These are phyloP conservation scores for Oemleria cerasiformis DNA, from an alignment of 306 rosid genomes.

Conservation along the genomic window DNA sequence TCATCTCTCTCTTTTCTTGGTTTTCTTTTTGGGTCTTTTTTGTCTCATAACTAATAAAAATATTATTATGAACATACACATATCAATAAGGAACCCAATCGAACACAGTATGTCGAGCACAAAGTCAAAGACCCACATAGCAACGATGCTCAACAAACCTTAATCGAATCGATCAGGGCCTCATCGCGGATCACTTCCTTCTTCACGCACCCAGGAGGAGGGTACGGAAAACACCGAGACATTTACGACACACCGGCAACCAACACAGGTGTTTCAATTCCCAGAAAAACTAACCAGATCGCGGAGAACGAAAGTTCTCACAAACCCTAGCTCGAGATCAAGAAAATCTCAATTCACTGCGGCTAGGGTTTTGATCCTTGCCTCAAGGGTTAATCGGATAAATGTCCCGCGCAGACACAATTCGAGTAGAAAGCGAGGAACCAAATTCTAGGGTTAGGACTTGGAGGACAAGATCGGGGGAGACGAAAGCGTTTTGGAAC, in stretches of 20 bases:
- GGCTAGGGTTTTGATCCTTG: slow-evolving; percentile 16
- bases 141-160: slow-evolving; percentile 35
- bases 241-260: not conserved
- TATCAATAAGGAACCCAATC: slow-evolving; percentile 16
- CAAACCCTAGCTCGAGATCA: slow-evolving; percentile 20
- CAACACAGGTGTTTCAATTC: not conserved
- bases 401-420: slow-evolving; percentile 12
- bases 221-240: slow-evolving; percentile 41
- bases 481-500: not conserved
- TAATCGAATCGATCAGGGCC: slow-evolving; percentile 35
- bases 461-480: not conserved
- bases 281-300: not conserved
- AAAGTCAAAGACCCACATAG: slow-evolving; percentile 32
- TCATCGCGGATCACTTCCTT: slow-evolving; percentile 22
- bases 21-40: not conserved
- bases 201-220: slow-evolving; percentile 33
- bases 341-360: not conserved
- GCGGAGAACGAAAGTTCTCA: not conserved
- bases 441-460: not conserved
- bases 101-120: slow-evolving; percentile 31
- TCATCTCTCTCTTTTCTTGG: not conserved
- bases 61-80: not conserved
- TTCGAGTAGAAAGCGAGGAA: not conserved
- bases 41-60: not conserved
- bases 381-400: not conserved